Base-by-base conservation (phyloP, 345 rosid genomes). In the Sisymbrium altissimum region DNA sequence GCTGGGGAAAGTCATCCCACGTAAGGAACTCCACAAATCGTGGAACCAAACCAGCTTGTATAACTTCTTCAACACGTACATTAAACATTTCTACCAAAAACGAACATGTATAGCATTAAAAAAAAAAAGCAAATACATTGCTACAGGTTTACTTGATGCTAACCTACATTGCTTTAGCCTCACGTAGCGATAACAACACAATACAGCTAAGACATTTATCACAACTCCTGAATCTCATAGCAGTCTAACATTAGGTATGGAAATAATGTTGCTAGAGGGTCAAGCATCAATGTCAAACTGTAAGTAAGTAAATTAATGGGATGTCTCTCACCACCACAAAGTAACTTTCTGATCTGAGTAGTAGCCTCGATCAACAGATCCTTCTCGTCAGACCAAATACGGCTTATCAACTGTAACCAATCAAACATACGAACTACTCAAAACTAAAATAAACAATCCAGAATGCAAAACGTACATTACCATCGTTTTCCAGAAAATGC, bases 311-410 rank as follows among this genome's bases (percentile, higher is more conserved):
- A 64, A 58, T 56, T 30, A 57, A 77, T 57, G 67, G 68, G 72
- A 71, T 64, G 48, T n/a, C 29, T 30, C 80, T 71, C 72, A 77
- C 80, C 80, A 77, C 76, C 72, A 65, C 76, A 77, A 21, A 77
- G 72, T 58, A 65, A 58, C 61, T 68, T 71, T 77, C 80, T 77
- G 76, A 77, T 77, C 63, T 77, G 80, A 57, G 76, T 77, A 39
- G 80, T 77, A 40, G 80, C 80, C 56, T 71, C 80, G 27, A 71
- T 57, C 80, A 77, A 65, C 56, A 71, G 62, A 43, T 77, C 76
- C 76, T 65, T 77, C 67, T 77, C 57, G 80, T 77, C 80, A 71
- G 80, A 77, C 80, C 80, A 77, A 14, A 77, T 71, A 71, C 62
- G 67, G 76, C 56, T 58, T 71, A 77, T 64, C 72, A 77, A 71